Evolutionary conservation across 306 rosid species (phyloP).

Genomic region (Glycine latifolia): DNA sequence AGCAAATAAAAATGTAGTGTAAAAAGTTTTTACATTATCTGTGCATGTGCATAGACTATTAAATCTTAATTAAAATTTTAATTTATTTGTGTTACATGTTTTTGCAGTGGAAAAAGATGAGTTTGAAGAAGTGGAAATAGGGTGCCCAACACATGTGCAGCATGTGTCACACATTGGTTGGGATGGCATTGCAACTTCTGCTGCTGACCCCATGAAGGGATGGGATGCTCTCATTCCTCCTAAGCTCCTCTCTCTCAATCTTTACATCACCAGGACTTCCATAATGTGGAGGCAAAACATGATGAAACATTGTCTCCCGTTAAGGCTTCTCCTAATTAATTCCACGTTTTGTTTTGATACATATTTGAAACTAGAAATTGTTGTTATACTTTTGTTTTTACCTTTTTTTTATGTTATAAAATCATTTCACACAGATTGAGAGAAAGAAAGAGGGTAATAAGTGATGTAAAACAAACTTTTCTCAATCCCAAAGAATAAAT

Average conservation of each 20-base stretch:
- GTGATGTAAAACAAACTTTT: too few relatives aligned
- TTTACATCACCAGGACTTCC: constrained; percentile 47
- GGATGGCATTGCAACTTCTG: constrained; percentile 61
- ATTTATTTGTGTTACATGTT: too few relatives aligned
- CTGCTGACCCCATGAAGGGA: constrained; percentile 43
- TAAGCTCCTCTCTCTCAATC: constrained; percentile 56
- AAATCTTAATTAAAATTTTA: too few relatives aligned
- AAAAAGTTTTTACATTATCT: too few relatives aligned
- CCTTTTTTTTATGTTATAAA: background rate
- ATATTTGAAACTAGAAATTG: constrained; percentile 13
- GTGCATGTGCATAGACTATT: too few relatives aligned
- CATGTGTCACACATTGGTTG: constrained; percentile 97
- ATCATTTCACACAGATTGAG: background rate
- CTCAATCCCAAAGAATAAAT: too few relatives aligned
- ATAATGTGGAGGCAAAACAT: constrained; percentile 40
- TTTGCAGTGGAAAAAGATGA: constrained; percentile 69
- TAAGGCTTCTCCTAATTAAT: constrained; percentile 35
- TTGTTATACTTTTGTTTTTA: background rate
- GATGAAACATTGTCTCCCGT: constrained; percentile 42
- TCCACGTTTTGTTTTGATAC: background rate
- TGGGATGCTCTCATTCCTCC: constrained; percentile 72
- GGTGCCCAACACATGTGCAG: constrained; percentile 91
- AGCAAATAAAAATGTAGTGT: background rate
- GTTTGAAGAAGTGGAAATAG: constrained; percentile 68
- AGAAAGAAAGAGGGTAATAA: too few relatives aligned